Evolutionary conservation across 2,329 filamentous ascomycete species (phyloP), one percentile per base, ranked within the genome.

Genomic region (Malbranchea cinnamomea): DNA sequence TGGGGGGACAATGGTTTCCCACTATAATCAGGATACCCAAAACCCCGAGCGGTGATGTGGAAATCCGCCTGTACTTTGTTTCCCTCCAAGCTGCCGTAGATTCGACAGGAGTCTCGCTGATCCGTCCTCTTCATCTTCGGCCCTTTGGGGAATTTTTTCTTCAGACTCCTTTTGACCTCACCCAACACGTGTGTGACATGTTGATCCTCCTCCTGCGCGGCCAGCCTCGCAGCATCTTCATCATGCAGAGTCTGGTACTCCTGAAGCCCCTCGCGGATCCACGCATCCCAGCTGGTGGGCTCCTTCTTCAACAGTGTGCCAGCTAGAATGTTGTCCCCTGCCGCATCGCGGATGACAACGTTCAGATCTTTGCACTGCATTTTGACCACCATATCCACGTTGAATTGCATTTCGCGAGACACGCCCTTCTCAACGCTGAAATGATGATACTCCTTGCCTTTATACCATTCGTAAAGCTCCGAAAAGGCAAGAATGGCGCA

Each of bases 1-100:
- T 13, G 11, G 6, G n/a, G 11, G 14, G 4, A 23, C 14, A 10
- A 17, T 20, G 12, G 10, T 12, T 16, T 66, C 89, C 83, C 55
- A 23, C 52, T 63, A 53, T 95, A 65, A 49, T 85, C 83, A 55
- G 72, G 70, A 56, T 98, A 98, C n/a, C 89, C 89, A 54, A 95
- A 87, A 0, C 89, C 89, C 37, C 84, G 63, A 3, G 89, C 89
- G 2, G 89, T 98, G 47, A 98, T 89, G 52, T 98, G 89, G 50
- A 98, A 95, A 54, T 98, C 87, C 3, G 87, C 89, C 57, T 94
- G 87, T 25, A 98, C 89, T 60, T 91, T 92, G 57, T 98, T 98
- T 42, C 91, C 69, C 42, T 92, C 79, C 52, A 98, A 55, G 45
- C 74, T 91, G 19, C 89, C 89, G 53, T 73, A 98, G 39, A 98